A percentile compares a stretch with the other conserved stretches of the same genome.
Evolutionary conservation across 2,329 filamentous ascomycete genomes (phyloP).

Genomic region (Calonectria pteridis): DNA sequence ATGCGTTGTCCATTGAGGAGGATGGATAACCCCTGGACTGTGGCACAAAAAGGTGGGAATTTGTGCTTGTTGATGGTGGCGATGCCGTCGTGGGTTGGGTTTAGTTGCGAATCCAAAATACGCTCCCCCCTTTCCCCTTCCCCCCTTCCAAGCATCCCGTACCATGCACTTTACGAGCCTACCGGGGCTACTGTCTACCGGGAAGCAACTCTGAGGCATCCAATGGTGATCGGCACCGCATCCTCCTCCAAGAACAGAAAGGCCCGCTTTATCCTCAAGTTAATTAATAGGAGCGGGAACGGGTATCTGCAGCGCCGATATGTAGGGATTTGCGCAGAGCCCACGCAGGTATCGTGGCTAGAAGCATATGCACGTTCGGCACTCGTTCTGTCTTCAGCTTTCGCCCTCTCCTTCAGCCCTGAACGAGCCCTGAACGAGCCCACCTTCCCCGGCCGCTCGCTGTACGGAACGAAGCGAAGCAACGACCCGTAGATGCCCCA

Average conservation of each 20-base stretch:
- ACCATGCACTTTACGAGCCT: background rate
- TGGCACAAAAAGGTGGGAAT: background rate
- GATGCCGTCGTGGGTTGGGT: background rate
- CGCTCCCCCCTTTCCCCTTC: background rate
- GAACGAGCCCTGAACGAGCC: background rate
- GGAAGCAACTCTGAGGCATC: background rate
- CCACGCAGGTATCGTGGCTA: background rate
- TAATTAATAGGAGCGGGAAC: background rate
- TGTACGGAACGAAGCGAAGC: constrained; percentile 5
- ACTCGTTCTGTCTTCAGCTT: background rate
- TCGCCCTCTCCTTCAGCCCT: background rate
- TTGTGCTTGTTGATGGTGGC: background rate
- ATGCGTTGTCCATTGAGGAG: background rate
- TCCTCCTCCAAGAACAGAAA: background rate
- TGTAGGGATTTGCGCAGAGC: background rate
- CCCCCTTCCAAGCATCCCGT: background rate
- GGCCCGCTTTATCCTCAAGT: background rate
- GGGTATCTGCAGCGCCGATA: background rate
- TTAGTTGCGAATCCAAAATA: constrained; percentile 4
- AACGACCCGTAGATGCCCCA: background rate
- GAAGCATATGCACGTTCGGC: constrained; percentile 1
- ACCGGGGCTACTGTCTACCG: background rate
- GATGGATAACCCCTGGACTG: constrained; percentile 1
- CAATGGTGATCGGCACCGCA: background rate
- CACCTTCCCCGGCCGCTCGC: too few species aligned